A percentile compares a stretch with the other conserved stretches of the same genome.
Conservation (phyloP, 2,329 filamentous ascomycete genomes). For the Beauveria medogensis region DNA sequence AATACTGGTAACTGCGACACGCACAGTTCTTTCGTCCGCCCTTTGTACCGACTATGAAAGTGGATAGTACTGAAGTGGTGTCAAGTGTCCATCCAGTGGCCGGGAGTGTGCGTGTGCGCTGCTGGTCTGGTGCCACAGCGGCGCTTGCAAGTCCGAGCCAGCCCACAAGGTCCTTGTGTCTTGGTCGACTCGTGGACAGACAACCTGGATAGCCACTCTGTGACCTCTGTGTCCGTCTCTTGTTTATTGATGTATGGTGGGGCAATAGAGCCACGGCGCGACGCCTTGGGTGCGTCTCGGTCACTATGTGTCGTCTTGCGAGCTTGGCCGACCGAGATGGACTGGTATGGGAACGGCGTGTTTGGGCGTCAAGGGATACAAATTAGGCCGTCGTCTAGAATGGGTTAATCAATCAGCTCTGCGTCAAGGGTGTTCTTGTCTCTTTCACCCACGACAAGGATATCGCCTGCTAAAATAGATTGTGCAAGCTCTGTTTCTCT, state of each 20-base stretch:
- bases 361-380: neutral
- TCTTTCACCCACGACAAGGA: neutral
- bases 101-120: neutral
- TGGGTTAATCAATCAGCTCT: neutral
- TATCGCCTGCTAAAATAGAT: neutral
- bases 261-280: neutral
- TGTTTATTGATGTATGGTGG: conserved; percentile 4
- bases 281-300: neutral
- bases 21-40: neutral
- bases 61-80: conserved; percentile 1
- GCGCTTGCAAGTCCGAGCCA: conserved; percentile 7
- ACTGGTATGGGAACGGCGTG: neutral
- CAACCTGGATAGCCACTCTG: conserved; percentile 8
- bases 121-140: neutral
- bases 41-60: neutral
- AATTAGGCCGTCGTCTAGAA: neutral
- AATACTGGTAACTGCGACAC: neutral
- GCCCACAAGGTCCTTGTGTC: conserved; percentile 5
- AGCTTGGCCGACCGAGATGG: neutral
- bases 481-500: neutral
- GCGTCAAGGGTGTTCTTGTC: neutral
- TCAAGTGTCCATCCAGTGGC: neutral
- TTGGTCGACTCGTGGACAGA: neutral
- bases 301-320: conserved; percentile 3
- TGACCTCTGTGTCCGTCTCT: conserved; percentile 3